Percentiles rank a stretch among this genome's conserved stretches.
phyloP scores from a whole-genome alignment of 306 rosid genomes.

The Pyrus pyrifolia region DNA sequence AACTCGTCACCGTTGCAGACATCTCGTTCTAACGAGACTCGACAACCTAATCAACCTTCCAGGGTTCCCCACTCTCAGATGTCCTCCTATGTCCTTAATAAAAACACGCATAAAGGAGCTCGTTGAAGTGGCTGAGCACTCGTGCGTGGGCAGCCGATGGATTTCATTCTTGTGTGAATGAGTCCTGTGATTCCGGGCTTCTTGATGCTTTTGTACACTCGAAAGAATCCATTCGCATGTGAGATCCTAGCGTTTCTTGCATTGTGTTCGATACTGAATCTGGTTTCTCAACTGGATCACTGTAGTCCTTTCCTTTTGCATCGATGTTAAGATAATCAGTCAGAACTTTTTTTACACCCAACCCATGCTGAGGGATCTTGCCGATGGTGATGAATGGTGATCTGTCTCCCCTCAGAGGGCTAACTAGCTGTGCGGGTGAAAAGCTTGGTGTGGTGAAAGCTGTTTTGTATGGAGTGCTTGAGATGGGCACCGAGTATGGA shows the following conservation, averaged over 20 bases:
- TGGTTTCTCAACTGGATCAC: conserved; percentile 25
- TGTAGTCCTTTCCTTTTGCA: conserved; percentile 29
- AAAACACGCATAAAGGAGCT: not conserved
- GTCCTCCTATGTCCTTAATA: not conserved
- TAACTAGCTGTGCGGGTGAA: conserved; percentile 54
- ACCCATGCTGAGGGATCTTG: conserved; percentile 47
- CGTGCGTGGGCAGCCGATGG: not conserved
- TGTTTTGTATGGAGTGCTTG: conserved; percentile 68
- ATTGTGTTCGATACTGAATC: conserved; percentile 21
- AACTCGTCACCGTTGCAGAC: conserved; percentile 13
- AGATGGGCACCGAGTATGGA: conserved; percentile 44
- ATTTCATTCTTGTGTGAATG: conserved; percentile 11
- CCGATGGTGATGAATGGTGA: conserved; percentile 39
- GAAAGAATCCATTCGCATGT: conserved; percentile 27
- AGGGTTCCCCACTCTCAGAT: not conserved
- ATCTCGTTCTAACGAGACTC: conserved; percentile 4
- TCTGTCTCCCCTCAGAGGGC: conserved; percentile 47
- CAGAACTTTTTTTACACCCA: conserved; percentile 60
- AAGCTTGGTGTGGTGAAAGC: conserved; percentile 60
- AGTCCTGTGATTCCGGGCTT: conserved; percentile 23
- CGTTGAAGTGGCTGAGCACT: not conserved
- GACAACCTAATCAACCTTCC: not conserved
- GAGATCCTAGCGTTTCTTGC: conserved; percentile 29
- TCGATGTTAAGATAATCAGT: conserved; percentile 76
- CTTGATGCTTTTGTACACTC: conserved; percentile 21